Evolutionary conservation across 345 rosid genomes (phyloP).

Genomic region (Ceriops decandra): DNA sequence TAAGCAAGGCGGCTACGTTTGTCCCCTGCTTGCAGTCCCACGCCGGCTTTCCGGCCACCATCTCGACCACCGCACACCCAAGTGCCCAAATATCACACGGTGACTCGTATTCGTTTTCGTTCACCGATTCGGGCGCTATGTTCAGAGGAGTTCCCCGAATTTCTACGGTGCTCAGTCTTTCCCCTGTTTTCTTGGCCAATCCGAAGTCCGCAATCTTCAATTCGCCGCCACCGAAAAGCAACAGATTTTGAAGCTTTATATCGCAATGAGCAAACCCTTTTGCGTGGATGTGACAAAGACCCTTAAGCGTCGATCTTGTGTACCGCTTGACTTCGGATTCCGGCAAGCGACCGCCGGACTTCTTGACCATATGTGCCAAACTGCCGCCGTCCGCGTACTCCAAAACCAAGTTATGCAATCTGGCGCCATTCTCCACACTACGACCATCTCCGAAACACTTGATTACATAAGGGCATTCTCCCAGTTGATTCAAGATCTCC

Average conservation of each 20-base stretch:
- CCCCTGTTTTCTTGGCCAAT: constrained; percentile 22
- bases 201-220: constrained; percentile 34
- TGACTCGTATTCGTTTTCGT: constrained; percentile 21
- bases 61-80: constrained; percentile 36
- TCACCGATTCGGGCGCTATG: constrained; percentile 38
- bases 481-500: constrained; percentile 15
- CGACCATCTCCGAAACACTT: constrained; percentile 22
- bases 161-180: constrained; percentile 11
- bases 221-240: constrained; percentile 21
- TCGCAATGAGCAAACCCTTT: constrained; percentile 38
- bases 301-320: constrained; percentile 27
- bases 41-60: constrained; percentile 33
- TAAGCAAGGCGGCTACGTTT: constrained; percentile 14
- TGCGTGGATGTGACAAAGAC: constrained; percentile 25
- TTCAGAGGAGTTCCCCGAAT: constrained; percentile 38
- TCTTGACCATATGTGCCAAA: constrained; percentile 17
- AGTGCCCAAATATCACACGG: constrained; percentile 38
- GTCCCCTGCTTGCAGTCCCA: constrained; percentile 16
- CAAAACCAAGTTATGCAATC: constrained; percentile 22
- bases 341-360: constrained; percentile 19
- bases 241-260: constrained; percentile 30
- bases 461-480: constrained; percentile 16
- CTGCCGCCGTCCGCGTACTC: constrained; percentile 34
- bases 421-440: constrained; percentile 16
- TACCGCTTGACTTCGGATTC: constrained; percentile 15